Conservation (phyloP, 2,329 filamentous ascomycete genomes). For the Talaromyces sp. region DNA sequence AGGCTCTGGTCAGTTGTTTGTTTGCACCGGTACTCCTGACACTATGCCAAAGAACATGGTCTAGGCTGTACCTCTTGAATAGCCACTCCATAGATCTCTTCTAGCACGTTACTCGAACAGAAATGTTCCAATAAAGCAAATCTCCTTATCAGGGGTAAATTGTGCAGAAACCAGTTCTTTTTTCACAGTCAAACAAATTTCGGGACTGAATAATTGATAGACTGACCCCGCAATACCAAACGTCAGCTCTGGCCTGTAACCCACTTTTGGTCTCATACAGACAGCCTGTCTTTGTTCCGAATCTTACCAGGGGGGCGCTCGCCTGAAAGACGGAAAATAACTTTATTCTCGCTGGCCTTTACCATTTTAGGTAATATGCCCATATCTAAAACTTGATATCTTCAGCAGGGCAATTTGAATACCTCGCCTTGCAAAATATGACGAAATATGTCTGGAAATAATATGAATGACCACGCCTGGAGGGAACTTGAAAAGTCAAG, state of each 20-base stretch:
- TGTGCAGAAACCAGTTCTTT: not conserved
- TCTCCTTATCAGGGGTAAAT: not conserved
- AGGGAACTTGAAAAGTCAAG: not conserved
- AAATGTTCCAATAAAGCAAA: not conserved
- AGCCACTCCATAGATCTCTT: not conserved
- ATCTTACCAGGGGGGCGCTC: not conserved
- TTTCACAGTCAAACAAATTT: not conserved
- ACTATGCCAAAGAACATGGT: no score
- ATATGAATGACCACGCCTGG: no score
- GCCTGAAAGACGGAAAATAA: not conserved
- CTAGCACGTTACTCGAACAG: not conserved
- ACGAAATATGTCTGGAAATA: no score
- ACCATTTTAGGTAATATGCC: not conserved
- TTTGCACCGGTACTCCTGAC: not conserved
- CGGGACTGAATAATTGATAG: not conserved
- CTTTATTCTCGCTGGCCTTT: not conserved
- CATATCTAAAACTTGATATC: not conserved
- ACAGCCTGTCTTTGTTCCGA: not conserved
- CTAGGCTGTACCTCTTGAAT: not conserved
- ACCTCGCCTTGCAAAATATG: not conserved
- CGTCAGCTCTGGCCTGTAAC: not conserved
- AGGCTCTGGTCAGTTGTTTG: not conserved
- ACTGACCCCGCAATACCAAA: not conserved
- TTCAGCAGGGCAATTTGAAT: not conserved
- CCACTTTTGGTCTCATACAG: not conserved